Evolutionary conservation across 805 yeast genomes (phyloP).

Genomic region (Hanseniaspora pseudoguilliermondii): DNA sequence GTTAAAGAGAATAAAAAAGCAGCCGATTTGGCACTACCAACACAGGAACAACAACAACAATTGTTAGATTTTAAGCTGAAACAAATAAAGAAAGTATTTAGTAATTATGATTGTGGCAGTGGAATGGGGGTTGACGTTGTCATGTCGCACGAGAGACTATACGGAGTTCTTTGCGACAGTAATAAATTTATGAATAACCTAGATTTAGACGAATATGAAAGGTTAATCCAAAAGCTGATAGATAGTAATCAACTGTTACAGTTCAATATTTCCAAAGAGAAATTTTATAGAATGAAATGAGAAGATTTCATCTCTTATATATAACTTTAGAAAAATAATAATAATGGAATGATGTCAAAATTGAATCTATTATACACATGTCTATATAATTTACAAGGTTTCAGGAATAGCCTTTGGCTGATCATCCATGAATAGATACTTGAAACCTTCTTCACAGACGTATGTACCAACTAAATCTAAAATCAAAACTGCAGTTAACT

Average conservation of each 20-base stretch:
- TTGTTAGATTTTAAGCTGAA: not conserved
- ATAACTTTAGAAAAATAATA: not conserved
- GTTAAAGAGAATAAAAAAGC: not conserved
- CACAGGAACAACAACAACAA: not conserved
- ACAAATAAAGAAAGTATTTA: slow-evolving; percentile 4
- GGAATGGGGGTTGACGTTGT: slow-evolving; percentile 10
- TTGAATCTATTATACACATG: not conserved
- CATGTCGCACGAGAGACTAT: slow-evolving; percentile 5
- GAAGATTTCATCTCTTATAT: not conserved
- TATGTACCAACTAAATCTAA: slow-evolving; percentile 67
- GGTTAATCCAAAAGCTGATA: not conserved
- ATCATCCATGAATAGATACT: slow-evolving; percentile 76
- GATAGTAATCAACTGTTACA: not conserved
- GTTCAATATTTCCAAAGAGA: slow-evolving; percentile 1
- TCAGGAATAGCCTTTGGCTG: slow-evolving; percentile 82
- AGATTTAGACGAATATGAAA: slow-evolving; percentile 4
- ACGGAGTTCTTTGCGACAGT: slow-evolving; percentile 7
- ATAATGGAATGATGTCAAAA: not conserved
- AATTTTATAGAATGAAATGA: slow-evolving; percentile 9
- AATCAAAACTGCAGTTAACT: slow-evolving; percentile 59
- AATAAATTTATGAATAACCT: not conserved
- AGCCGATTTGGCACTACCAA: not conserved
- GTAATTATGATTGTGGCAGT: slow-evolving; percentile 5
- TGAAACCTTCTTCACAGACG: slow-evolving; percentile 68
- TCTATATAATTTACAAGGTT: not conserved